These are phyloP conservation scores for Suillus paluster DNA, from an alignment of 768 basidiomycete species.

Conservation along the genomic window DNA sequence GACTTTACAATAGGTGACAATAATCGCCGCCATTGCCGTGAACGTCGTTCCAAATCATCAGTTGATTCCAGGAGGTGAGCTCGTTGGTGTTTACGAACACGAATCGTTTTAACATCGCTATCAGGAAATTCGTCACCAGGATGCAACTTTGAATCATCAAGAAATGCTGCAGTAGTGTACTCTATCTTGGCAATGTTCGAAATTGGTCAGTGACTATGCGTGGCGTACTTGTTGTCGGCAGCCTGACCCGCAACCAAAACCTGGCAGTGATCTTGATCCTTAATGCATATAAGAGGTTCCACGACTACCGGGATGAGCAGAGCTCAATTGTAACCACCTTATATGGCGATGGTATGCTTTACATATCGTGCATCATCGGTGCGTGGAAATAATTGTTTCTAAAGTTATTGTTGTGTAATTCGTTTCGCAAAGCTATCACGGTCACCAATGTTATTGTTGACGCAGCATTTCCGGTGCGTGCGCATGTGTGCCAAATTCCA, in stretches of 20 bases:
- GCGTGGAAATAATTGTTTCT: neutral
- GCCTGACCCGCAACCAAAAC: neutral
- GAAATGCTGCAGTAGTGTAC: slow-evolving; percentile 2
- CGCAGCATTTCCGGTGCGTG: slow-evolving; percentile 16
- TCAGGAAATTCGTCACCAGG: neutral
- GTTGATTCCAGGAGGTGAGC: slow-evolving; percentile 13
- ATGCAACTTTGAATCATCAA: neutral
- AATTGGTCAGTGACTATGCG: neutral
- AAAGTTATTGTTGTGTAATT: neutral
- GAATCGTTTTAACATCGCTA: neutral
- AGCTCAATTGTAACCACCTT: slow-evolving; percentile 15
- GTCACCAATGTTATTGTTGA: slow-evolving; percentile 17
- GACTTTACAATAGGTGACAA: slow-evolving; percentile 9
- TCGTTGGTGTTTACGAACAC: neutral
- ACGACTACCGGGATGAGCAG: neutral
- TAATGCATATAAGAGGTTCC: slow-evolving; percentile 5
- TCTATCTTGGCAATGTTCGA: neutral
- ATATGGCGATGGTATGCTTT: slow-evolving; percentile 24
- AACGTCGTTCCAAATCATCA: slow-evolving; percentile 4
- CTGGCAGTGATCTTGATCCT: slow-evolving; percentile 4
- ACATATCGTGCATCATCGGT: slow-evolving; percentile 23
- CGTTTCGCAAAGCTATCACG: slow-evolving; percentile 16
- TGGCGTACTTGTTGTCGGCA: neutral
- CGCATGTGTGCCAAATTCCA: neutral
- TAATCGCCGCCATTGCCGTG: slow-evolving; percentile 12